phyloP scores from a whole-genome alignment of 805 yeast species.

The Saccharomycopsis olivae region DNA sequence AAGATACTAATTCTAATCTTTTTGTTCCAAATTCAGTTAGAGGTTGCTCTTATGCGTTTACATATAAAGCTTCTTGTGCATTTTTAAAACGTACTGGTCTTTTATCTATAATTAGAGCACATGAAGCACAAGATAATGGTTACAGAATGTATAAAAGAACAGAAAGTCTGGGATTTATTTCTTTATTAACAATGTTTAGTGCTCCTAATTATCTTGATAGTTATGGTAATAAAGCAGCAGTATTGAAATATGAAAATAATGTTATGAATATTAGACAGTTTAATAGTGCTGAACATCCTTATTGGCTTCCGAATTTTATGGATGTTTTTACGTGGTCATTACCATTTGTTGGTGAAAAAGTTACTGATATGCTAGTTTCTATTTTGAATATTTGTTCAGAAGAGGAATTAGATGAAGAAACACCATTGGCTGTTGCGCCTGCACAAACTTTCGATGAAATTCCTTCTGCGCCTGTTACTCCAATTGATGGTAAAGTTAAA shows the following conservation, averaged over 20 bases:
- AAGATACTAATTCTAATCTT: conserved; percentile 33
- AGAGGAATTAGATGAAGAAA: conserved; percentile 79
- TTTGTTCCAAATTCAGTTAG: conserved; percentile 65
- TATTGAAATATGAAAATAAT: conserved; percentile 79
- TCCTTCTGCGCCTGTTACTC: conserved; percentile 7
- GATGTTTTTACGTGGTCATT: conserved; percentile 96
- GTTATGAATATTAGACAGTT: conserved; percentile 95
- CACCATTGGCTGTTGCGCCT: conserved; percentile 37
- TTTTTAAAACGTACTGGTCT: conserved; percentile 72
- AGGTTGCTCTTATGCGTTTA: conserved; percentile 87
- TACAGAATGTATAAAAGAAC: conserved; percentile 89
- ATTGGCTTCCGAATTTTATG: conserved; percentile 94
- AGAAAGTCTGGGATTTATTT: conserved; percentile 76
- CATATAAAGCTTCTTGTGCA: conserved; percentile 71
- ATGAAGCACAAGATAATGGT: conserved; percentile 97
- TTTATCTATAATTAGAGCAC: conserved; percentile 84
- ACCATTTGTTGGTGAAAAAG: conserved; percentile 95
- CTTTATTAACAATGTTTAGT: conserved; percentile 80
- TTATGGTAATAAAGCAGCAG: conserved; percentile 92
- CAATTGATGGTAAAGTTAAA: conserved; percentile 11
- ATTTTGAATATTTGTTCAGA: conserved; percentile 91
- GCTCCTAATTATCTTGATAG: conserved; percentile 93
- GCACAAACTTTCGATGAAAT: conserved; percentile 25
- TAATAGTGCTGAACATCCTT: conserved; percentile 88
- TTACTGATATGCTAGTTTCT: conserved; percentile 84